Evolutionary conservation across 1,139 yeast genomes (phyloP), one percentile per base, ranked within the genome.

Genomic region (Lodderomyces theae): DNA sequence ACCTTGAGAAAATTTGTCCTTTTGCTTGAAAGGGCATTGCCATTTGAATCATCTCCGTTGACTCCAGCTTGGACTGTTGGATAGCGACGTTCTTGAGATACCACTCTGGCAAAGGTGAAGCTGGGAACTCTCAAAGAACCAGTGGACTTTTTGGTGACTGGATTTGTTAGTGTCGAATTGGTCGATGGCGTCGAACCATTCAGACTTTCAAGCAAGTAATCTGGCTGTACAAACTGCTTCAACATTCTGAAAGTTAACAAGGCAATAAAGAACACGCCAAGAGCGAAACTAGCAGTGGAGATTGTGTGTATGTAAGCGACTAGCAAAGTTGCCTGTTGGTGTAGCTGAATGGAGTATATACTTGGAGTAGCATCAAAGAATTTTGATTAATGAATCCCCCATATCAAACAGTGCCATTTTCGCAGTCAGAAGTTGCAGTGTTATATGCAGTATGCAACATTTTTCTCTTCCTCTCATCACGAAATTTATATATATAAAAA

Each of bases 1-100:
- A 41, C 48, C 39, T 45, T 47, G 9, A 47, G 37, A 29, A 47
- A 47, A 36, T 44, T 45, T n/a, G 45, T 41, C 23, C 51, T 26
- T 11, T 42, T 35, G 18, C 35, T 34, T 16, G 24, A 19, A 15
- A 28, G 31, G 13, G 31, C 15, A 15, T 28, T 28, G 16, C n/a
- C 31, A 28, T 28, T 28, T 5, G 31, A 15, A 10, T 16, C 35
- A 21, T 21, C 34, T 12, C 28, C 39, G 15, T 30, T 29, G 12
- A 13, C 34, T 19, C 24, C 24, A 8, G n/a, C 34, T 13, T 34
- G 37, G 5, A 34, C 19, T 6, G 37, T 23, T 34, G 23, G 29
- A 12, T 22, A 34, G 21, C 37, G 37, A 35, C 29, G 29, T 11
- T 37, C 39, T 21, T 37, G 34, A 1, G 44, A 38, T 2, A 33